Percentiles rank a stretch among this genome's conserved stretches.
Conservation (phyloP, 139 green algal species). For the Eudorina sp. region DNA sequence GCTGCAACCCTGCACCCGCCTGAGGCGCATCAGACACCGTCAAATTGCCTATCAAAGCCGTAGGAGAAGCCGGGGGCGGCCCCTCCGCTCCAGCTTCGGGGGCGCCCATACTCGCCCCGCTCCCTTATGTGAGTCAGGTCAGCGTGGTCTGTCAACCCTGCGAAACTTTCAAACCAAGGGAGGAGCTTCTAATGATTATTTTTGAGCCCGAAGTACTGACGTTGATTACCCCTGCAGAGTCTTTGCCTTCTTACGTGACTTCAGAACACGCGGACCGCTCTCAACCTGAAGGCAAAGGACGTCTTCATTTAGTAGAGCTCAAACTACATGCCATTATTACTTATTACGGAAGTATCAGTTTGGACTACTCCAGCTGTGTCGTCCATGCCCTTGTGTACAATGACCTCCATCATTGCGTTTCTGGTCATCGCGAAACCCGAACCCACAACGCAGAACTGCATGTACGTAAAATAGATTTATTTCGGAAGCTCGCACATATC, state of each 20-base stretch:
- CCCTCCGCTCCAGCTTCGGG: slow-evolving; percentile 20
- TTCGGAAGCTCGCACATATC: too few species aligned
- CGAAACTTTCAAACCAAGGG: background rate
- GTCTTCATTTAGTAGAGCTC: background rate
- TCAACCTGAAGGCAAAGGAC: background rate
- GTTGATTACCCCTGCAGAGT: background rate
- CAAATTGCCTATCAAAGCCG: background rate
- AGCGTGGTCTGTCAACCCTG: background rate
- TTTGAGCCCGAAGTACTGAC: background rate
- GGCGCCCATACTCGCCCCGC: slow-evolving; percentile 3
- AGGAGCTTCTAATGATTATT: background rate
- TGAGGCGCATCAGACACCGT: background rate
- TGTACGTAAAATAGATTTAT: too few species aligned
- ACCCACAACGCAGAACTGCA: too few species aligned
- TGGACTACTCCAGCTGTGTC: too few species aligned
- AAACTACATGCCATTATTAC: background rate
- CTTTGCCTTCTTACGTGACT: background rate
- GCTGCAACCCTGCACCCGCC: slow-evolving; percentile 6
- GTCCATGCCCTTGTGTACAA: too few species aligned
- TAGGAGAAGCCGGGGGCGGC: background rate
- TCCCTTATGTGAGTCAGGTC: background rate
- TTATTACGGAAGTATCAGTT: background rate
- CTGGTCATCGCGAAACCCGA: too few species aligned
- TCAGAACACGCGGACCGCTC: background rate
- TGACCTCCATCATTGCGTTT: too few species aligned